Base-by-base conservation (phyloP, 2,329 filamentous ascomycete species). In the Sporothrix phasma region DNA sequence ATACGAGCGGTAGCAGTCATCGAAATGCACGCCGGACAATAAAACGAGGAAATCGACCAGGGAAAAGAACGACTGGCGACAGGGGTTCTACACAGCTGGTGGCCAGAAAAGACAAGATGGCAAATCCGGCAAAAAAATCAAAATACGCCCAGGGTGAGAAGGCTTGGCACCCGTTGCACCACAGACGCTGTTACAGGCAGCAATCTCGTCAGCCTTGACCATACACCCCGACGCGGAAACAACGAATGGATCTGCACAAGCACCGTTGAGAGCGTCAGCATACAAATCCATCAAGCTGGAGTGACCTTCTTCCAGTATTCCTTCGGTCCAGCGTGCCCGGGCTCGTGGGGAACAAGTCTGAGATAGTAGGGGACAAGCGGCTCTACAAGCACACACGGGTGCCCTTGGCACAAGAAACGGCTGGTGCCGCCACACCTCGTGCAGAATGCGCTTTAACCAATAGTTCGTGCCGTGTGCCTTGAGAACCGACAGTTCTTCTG, bases 371-470 rank as follows among this genome's bases (percentile, higher is more conserved):
- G 56, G 56, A 15, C 24, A 61, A 47, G 39, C 49, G 51, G 51
- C 51, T 5, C 2, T 7, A 37, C 26, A 19, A 2, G 15, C 15
- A 51, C 22, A 10, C 47, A 31, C 47, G 47, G 26, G 51, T 37
- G 41, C 13, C 37, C 34, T 43, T 46, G 34, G 45, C 29, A n/a
- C 26, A 31, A 31, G 41, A 46, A 5, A 39, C 49, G 51, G 49
- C 19, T 29, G 62, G 41, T 49, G 22, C 29, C 24, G 54, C 47
- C 54, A 53, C 45, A 53, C 54, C 43, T 34, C 34, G 54, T 43
- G 54, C 34, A 59, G 59, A 31, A 60, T 19, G 54, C 62, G 43
- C 45, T 53, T 60, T 51, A 45, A 53, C 54, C 51, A 51, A 53
- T 60, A 47, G 26, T 60, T 22, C 45, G 45, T 51, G 41, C 51